Base-by-base conservation (phyloP, 805 yeast genomes). In the Teunomyces tritomae region DNA sequence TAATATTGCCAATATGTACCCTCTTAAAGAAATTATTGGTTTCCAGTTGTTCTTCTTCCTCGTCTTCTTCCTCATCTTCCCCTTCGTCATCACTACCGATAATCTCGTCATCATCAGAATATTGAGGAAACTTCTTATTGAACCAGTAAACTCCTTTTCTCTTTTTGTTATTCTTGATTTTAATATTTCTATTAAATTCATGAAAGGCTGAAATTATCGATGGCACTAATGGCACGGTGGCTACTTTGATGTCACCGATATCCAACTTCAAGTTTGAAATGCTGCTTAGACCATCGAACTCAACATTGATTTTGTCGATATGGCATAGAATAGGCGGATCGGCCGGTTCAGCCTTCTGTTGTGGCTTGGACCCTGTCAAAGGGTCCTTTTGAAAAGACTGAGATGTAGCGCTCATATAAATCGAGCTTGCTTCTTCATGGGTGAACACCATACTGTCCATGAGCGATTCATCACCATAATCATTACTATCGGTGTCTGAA, bases 381-480 rank as follows among this genome's bases (percentile, higher is more conserved):
- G 24, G 30, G 11, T 27, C 24, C 43, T 50, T 49, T 11, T 55
- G 51, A 43, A 75, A 67, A 1, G 80, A 59, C 43, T 78, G 75
- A 0, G 88, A 82, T 8, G 85, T 72, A 2, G 96, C 95, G 64
- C 95, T 87, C 91, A 87, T 82, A 59, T 87, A 89, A 14, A 88
- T 76, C 2, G 90, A 83, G 41, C 82, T 76, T 1, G 88, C 85
- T 47, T 84, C 86, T 44, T 79, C 82, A 46, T 80, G 84, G 1
- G 92, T 82, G 58, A 83, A 84, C 32, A 83, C 70, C 67, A 80
- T 76, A 56, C 89, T 84, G 32, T 76, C 77, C 61, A 75, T 62
- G 48, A 83, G 58, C n/a, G 79, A 73, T 27, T 68, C 52, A 34
- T 61, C 62, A 2, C 67, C 68, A 8, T 64, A 53, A 43, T 49